Evolutionary conservation across 345 rosid genomes (phyloP).

Genomic region (Eucalyptus regnans): DNA sequence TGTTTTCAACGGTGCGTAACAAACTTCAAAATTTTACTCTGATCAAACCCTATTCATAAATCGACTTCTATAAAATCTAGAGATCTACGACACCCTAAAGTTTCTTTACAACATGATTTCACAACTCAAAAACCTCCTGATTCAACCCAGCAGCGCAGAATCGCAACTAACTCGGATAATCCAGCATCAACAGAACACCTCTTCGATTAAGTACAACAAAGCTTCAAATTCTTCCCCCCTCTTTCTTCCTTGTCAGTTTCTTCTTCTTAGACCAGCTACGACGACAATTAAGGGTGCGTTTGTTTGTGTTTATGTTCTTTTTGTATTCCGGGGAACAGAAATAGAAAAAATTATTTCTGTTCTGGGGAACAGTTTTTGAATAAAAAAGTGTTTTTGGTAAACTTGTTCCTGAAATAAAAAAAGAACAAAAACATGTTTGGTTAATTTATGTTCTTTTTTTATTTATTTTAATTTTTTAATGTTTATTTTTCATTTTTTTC

Average conservation of each 20-base stretch:
- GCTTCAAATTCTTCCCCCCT: neutral
- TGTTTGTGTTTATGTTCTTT: too few species aligned
- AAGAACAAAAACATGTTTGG: too few species aligned
- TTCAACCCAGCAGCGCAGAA: neutral
- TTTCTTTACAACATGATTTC: neutral
- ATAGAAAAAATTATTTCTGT: too few species aligned
- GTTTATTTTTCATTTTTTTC: too few species aligned
- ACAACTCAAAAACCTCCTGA: neutral
- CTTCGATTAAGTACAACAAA: neutral
- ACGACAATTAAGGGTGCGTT: too few species aligned
- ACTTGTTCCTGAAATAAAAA: too few species aligned
- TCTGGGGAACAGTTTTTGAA: too few species aligned
- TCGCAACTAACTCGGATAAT: neutral
- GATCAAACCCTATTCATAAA: neutral
- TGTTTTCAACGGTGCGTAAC: neutral
- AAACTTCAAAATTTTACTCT: neutral
- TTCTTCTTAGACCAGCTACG: neutral
- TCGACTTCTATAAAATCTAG: neutral
- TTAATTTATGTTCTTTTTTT: too few species aligned
- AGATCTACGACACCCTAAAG: neutral
- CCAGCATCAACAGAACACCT: neutral
- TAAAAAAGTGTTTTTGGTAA: too few species aligned
- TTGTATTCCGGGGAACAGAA: too few species aligned
- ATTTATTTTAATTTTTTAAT: too few species aligned
- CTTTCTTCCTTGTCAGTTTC: neutral